A percentile compares a stretch with the other conserved stretches of the same genome.
Evolutionary conservation across 2,329 filamentous ascomycete genomes (phyloP).

Genomic region (Exserohilum rostratum): DNA sequence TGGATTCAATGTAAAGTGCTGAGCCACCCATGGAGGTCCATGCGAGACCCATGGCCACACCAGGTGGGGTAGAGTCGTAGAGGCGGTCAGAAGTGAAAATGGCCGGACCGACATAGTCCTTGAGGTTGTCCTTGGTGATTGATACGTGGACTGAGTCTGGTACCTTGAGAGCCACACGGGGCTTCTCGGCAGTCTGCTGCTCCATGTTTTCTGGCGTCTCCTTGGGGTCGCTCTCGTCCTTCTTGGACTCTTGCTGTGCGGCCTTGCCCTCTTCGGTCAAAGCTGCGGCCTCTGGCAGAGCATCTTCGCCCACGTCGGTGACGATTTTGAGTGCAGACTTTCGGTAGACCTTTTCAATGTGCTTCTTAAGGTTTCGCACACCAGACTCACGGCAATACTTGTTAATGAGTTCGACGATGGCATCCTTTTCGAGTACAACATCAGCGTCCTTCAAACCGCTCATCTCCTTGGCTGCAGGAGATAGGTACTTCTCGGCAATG

Average conservation of each 20-base stretch:
- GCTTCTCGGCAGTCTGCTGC: constrained; percentile 66
- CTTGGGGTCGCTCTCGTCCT: constrained; percentile 67
- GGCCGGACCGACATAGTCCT: constrained; percentile 95
- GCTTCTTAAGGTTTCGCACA: constrained; percentile 97
- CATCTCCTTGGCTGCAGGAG: constrained; percentile 91
- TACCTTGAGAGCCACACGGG: constrained; percentile 78
- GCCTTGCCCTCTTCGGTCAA: constrained; percentile 85
- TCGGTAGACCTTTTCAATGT: constrained; percentile 98
- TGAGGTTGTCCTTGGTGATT: constrained; percentile 87
- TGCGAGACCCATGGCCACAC: constrained; percentile 95
- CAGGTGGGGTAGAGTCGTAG: constrained; percentile 90
- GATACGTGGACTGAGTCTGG: constrained; percentile 85
- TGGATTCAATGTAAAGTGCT: constrained; percentile 96
- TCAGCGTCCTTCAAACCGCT: constrained; percentile 89
- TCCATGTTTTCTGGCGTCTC: constrained; percentile 65
- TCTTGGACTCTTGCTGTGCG: constrained; percentile 72
- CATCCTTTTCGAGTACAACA: constrained; percentile 82
- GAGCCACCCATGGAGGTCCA: constrained; percentile 98
- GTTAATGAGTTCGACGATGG: constrained; percentile 96
- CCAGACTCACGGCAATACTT: constrained; percentile 97
- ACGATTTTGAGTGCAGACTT: constrained; percentile 98
- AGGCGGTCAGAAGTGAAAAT: constrained; percentile 94
- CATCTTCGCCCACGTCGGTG: constrained; percentile 87
- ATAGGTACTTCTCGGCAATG: constrained; percentile 91
- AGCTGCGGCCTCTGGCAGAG: constrained; percentile 77